Evolutionary conservation across 768 basidiomycete genomes (phyloP), one percentile per base, ranked within the genome.

Genomic region (Podaxis sp.): DNA sequence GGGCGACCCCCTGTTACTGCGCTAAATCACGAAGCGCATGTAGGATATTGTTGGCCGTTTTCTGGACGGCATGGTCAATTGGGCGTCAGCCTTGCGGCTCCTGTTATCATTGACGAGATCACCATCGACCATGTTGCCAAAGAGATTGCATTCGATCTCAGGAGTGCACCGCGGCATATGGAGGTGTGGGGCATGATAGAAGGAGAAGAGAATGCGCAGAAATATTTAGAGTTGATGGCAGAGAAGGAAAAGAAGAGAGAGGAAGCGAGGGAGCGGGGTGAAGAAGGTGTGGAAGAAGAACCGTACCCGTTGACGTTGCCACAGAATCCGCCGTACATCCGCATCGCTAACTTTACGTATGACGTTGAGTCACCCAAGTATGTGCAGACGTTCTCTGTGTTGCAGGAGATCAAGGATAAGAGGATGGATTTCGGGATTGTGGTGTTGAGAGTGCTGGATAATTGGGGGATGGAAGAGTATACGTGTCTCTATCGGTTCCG

Each of bases 41-140:
- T 86, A 38, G 96, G 97, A 2, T 83, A 89, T 61, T 99, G 96
- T 75, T 99, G 96, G 95, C 93, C 96, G 1, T 94, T 99, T 77
- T 77, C 77, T 4, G 96, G 96, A 0, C 69, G 80, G 17, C 73
- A 83, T 53, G 96, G 96, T 3, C 92, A 92, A 69, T 76, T 99
- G 9, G 96, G 93, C 4, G 87, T 99, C 33, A 79, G 81, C 39
- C 85, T 99, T 30, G 87, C 87, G 2, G 82, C 83, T 4, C 94
- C 93, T 9, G 83, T 93, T 22, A 79, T 80, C 57, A 83, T 98
- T 52, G 85, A 88, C 1, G 84, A 86, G 26, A 76, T 99, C 56
- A 92, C 92, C 22, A 84, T 99, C 62, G 96, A 99, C 70, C 96
- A 99, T 72, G 87, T 94, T 12, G 81, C 95, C 22, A 81, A 77